These are phyloP conservation scores for Trapa bicornis DNA, from an alignment of 345 rosid genomes.

Conservation along the genomic window DNA sequence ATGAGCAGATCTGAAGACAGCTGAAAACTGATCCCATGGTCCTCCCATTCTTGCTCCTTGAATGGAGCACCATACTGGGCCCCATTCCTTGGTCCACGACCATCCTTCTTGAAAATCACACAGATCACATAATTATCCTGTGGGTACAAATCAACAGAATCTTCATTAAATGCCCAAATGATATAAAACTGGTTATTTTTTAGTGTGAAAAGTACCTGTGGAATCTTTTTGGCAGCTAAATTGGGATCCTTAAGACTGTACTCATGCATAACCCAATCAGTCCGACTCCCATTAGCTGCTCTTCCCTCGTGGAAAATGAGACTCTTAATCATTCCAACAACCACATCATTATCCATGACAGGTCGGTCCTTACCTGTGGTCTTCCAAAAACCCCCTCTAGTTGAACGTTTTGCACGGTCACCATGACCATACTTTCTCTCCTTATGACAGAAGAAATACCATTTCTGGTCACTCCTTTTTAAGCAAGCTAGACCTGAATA, in stretches of 20 bases:
- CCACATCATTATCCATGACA: slow-evolving; percentile 24
- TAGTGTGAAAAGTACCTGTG: slow-evolving; percentile 14
- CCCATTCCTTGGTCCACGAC: slow-evolving; percentile 64
- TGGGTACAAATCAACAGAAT: neutral
- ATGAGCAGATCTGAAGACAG: neutral
- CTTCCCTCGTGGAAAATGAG: slow-evolving; percentile 50
- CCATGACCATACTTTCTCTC: slow-evolving; percentile 50
- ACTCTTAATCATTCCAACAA: slow-evolving; percentile 52
- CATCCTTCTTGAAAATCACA: slow-evolving; percentile 46
- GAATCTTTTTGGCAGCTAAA: slow-evolving; percentile 24
- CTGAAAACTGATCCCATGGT: slow-evolving; percentile 15
- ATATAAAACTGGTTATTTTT: neutral
- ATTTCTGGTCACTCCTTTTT: slow-evolving; percentile 46
- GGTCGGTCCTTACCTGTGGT: slow-evolving; percentile 55
- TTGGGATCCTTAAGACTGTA: slow-evolving; percentile 41
- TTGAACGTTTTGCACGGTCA: slow-evolving; percentile 31
- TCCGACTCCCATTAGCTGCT: slow-evolving; percentile 35
- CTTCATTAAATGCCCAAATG: neutral
- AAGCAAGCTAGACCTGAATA: slow-evolving; percentile 26
- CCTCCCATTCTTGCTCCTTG: slow-evolving; percentile 64
- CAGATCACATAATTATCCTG: slow-evolving; percentile 53
- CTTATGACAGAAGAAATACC: slow-evolving; percentile 72
- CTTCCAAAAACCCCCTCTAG: slow-evolving; percentile 63
- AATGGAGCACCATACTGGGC: slow-evolving; percentile 65
- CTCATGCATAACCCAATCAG: slow-evolving; percentile 86